A percentile compares a stretch with the other conserved stretches of the same genome.
Conservation (phyloP, 352 stramenopile species). For the Phytopythium vexans region DNA sequence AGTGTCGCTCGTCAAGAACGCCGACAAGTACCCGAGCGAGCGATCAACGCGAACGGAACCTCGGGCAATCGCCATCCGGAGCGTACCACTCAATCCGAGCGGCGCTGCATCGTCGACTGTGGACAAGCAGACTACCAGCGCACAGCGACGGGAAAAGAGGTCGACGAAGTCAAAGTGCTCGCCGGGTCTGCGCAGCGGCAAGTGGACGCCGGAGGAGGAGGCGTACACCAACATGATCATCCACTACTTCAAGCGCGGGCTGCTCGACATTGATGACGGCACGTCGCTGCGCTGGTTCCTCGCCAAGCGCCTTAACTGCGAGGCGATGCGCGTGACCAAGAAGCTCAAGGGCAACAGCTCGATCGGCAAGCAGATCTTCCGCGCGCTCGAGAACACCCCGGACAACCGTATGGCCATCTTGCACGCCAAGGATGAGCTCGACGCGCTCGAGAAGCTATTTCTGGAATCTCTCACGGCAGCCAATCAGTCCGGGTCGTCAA, state of each 20-base stretch:
- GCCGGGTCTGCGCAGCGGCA: constrained; percentile 74
- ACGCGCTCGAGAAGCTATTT: constrained; percentile 64
- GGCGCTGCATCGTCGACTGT: background rate
- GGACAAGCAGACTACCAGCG: constrained; percentile 1
- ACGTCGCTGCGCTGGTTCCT: constrained; percentile 85
- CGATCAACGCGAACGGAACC: background rate
- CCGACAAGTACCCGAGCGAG: background rate
- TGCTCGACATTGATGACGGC: constrained; percentile 78
- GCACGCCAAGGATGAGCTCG: constrained; percentile 50
- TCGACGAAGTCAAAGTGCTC: constrained; percentile 87
- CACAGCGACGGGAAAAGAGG: constrained; percentile 44
- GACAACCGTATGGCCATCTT: constrained; percentile 55
- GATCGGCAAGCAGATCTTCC: constrained; percentile 88
- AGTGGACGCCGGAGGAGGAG: constrained; percentile 84
- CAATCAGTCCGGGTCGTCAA: constrained; percentile 2
- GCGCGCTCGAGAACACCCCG: constrained; percentile 59
- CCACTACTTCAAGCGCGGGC: constrained; percentile 80
- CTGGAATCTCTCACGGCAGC: constrained; percentile 56
- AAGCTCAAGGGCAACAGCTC: constrained; percentile 88
- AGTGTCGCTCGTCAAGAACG: constrained; percentile 2
- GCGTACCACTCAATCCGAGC: background rate
- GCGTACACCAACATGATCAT: constrained; percentile 84
- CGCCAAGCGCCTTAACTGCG: constrained; percentile 80
- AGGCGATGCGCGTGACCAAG: constrained; percentile 88
- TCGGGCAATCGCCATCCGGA: background rate